A percentile compares a stretch with the other conserved stretches of the same genome.
Conservation (phyloP, 257 asterid species). For the Jacaranda mimosifolia region DNA sequence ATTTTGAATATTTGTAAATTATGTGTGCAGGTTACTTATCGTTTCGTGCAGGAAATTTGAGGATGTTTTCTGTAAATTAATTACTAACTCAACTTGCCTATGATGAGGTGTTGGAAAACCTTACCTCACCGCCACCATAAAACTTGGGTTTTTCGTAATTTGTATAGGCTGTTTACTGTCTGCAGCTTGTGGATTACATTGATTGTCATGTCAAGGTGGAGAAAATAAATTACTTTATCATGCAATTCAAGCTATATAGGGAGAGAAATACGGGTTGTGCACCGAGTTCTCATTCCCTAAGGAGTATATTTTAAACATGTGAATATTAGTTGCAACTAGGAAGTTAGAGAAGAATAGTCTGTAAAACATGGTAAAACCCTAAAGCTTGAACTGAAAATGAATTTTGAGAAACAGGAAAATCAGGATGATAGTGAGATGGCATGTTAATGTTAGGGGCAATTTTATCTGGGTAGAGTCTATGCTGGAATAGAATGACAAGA, state of each 20-base stretch:
- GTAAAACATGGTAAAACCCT: conserved; percentile 15
- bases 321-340: background rate
- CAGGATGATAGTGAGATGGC: background rate
- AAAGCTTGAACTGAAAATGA: background rate
- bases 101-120: conserved; percentile 8
- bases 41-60: no score
- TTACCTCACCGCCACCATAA: background rate
- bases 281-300: background rate
- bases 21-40: background rate
- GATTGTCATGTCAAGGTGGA: conserved; percentile 7
- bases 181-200: background rate
- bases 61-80: background rate
- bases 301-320: background rate
- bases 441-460: background rate
- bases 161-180: background rate
- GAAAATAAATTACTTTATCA: background rate
- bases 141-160: conserved; percentile 10
- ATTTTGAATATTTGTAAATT: background rate
- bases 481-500: conserved; percentile 17
- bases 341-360: background rate
- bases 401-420: background rate
- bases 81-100: background rate
- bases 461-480: background rate
- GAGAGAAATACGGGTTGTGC: background rate
- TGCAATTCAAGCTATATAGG: background rate